A percentile compares a stretch with the other conserved stretches of the same genome.
Evolutionary conservation across 805 yeast genomes (phyloP).

Genomic region (Jamesozyma lodderae): DNA sequence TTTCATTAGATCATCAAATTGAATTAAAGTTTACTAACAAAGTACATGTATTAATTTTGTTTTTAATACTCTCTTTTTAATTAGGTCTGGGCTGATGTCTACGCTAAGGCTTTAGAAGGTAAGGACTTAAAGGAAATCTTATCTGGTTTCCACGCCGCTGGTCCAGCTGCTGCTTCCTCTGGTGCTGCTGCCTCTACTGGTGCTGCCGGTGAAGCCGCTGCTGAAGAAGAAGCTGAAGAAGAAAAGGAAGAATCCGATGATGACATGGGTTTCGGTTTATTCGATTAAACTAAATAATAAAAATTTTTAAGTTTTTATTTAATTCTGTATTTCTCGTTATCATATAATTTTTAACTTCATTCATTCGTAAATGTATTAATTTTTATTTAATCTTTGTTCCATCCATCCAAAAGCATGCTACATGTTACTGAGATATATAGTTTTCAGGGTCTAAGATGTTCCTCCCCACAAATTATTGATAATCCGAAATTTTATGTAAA

Average conservation of each 20-base stretch:
- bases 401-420: too few species aligned
- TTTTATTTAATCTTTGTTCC: too few species aligned
- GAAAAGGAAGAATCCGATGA: slow-evolving; percentile 64
- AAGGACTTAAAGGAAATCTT: slow-evolving; percentile 66
- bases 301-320: slow-evolving; percentile 1
- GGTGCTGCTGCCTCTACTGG: slow-evolving; percentile 39
- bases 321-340: background rate
- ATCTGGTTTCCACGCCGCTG: slow-evolving; percentile 42
- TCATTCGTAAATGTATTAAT: slow-evolving; percentile 2
- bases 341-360: slow-evolving; percentile 2
- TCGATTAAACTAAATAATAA: slow-evolving; percentile 46
- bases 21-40: too few species aligned
- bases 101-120: slow-evolving; percentile 77
- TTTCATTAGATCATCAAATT: too few species aligned
- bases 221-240: slow-evolving; percentile 49
- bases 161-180: slow-evolving; percentile 38
- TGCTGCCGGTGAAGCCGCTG: slow-evolving; percentile 38
- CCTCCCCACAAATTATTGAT: too few species aligned
- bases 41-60: too few species aligned
- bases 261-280: slow-evolving; percentile 90
- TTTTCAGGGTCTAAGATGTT: too few species aligned
- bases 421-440: too few species aligned
- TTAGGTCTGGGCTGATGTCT: slow-evolving; percentile 68
- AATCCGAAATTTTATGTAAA: too few species aligned
- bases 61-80: too few species aligned